A percentile compares a stretch with the other conserved stretches of the same genome.
phyloP scores from a whole-genome alignment of 2,329 filamentous ascomycete species.

The Colletotrichum liaoningense region DNA sequence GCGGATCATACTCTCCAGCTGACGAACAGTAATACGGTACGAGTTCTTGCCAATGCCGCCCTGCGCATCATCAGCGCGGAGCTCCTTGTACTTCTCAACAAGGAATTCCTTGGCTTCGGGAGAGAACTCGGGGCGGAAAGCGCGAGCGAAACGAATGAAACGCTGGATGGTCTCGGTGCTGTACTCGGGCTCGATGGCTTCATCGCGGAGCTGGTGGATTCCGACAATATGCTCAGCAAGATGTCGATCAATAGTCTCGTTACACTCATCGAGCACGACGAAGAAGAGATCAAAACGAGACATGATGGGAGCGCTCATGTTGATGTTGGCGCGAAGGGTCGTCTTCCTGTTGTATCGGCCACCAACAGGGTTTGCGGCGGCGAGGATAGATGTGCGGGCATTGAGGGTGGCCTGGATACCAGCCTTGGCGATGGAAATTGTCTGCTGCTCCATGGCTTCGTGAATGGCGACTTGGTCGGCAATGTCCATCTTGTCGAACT shows the following conservation, averaged over 20 bases:
- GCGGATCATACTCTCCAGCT: constrained; percentile 95
- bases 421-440: constrained; percentile 97
- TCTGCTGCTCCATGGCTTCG: constrained; percentile 99
- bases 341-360: constrained; percentile 98
- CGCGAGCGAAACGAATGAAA: constrained; percentile 95
- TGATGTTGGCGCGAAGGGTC: constrained; percentile 93
- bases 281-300: constrained; percentile 99
- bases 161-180: constrained; percentile 96
- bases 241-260: constrained; percentile 89
- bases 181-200: constrained; percentile 91
- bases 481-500: constrained; percentile 99
- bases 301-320: constrained; percentile 99
- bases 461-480: constrained; percentile 97
- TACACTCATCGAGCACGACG: constrained; percentile 96
- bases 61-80: constrained; percentile 92
- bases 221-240: constrained; percentile 94
- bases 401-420: constrained; percentile 98
- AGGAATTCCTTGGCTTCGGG: constrained; percentile 86
- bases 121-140: constrained; percentile 93
- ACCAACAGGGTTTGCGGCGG: constrained; percentile 94
- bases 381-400: constrained; percentile 93
- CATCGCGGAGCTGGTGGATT: constrained; percentile 92
- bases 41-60: constrained; percentile 94
- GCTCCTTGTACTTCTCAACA: constrained; percentile 94
- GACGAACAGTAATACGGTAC: constrained; percentile 96